Evolutionary conservation across 352 stramenopile species (phyloP), one percentile per base, ranked within the genome.

Genomic region (Aphanomyces astaci): DNA sequence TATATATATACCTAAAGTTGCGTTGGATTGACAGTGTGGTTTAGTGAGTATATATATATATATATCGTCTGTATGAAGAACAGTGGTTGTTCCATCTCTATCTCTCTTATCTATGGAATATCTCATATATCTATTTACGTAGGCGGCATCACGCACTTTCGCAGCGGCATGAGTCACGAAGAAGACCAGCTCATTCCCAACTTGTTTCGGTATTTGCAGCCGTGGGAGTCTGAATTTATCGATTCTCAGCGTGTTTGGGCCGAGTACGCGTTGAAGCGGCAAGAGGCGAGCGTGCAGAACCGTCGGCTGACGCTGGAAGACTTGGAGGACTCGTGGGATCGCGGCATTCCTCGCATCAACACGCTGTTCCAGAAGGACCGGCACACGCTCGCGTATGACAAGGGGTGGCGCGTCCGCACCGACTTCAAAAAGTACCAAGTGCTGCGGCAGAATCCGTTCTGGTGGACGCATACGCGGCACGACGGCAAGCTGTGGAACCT

Each of bases 401-500:
- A 99, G 86, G 98, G 98, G 32, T 99, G 97, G 97, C 90, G 98
- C 75, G 88, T 99, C 9, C 84, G 98, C 27, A 99, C 96, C 25
- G 95, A 98, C 62, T 99, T 99, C 77, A 99, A 99, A 78, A 88
- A 98, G 55, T 99, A 99, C 80, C 97, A 99, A 78, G 87, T 99
- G 60, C 73, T 97, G 56, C 87, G 97, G 45, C 90, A 98, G 49
- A 99, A 99, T 72, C 97, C 97, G 32, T 99, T 99, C 76, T 99
- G 96, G 96, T 99, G 97, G 97, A 99, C 97, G 19, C 90, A 98
- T 74, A 87, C 96, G 72, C 91, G 97, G 3, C 98, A 99, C 75
- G 98, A 99, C 79, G 98, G 98, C 71, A 99, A 99, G 73, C 78
- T 99, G 32, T 99, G 98, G 98, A 99, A 99, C 81, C 75, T 99